Evolutionary conservation across 192 early-diverging fungal genomes (phyloP).

Genomic region (Coemansia sp.): DNA sequence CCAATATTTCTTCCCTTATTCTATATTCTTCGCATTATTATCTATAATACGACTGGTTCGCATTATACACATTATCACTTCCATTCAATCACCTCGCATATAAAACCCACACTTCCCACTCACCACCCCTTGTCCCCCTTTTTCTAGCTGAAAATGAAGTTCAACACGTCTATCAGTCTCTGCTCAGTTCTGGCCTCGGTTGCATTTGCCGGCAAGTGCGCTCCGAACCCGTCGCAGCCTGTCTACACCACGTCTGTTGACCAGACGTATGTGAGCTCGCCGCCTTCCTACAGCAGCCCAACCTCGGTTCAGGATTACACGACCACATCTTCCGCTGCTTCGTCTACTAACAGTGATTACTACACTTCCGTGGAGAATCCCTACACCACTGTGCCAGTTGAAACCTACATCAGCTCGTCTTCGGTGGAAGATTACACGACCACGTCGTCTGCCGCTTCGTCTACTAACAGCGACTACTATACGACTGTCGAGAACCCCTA

Average conservation of each 20-base stretch:
- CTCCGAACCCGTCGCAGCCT: not conserved
- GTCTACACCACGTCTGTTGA: constrained; percentile 2
- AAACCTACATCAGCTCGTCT: not conserved
- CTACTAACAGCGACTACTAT: constrained; percentile 1
- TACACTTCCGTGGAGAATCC: not conserved
- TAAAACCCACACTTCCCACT: not conserved
- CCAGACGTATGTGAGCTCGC: not conserved
- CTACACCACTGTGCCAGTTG: not conserved
- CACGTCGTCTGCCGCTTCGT: not conserved
- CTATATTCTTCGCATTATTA: not conserved
- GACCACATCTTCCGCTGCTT: not conserved
- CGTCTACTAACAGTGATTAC: not conserved
- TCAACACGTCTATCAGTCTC: constrained; percentile 6
- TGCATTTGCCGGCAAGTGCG: constrained; percentile 27
- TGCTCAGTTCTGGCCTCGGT: constrained; percentile 16
- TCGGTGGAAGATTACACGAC: not conserved
- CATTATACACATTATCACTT: not conserved
- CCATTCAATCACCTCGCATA: not conserved
- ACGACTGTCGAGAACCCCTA: constrained; percentile 9
- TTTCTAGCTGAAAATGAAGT: constrained; percentile 25
- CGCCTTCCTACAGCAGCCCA: not conserved
- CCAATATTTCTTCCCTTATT: not conserved
- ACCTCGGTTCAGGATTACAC: not conserved
- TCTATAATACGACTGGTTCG: constrained; percentile 5
- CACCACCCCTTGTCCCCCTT: not conserved